Percentiles rank a stretch among this genome's conserved stretches.
Conservation (phyloP, 192 early-diverging fungal species). For the Lobosporangium transversale region DNA sequence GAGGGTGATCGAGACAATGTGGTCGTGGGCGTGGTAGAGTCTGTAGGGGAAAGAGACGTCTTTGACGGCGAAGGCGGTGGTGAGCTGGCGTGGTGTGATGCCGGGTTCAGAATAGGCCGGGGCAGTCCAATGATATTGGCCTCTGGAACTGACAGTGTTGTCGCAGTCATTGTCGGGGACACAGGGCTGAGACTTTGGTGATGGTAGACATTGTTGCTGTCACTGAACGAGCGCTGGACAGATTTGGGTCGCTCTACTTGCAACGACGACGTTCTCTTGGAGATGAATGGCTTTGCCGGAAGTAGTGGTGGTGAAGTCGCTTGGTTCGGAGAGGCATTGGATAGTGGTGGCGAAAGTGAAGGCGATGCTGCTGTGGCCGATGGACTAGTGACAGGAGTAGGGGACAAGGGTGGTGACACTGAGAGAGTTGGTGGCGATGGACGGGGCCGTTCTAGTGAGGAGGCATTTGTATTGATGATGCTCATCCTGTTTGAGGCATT, state of each 20-base stretch:
- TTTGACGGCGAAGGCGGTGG: too few relatives aligned
- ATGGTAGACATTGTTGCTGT: too few relatives aligned
- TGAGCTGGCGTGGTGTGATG: too few relatives aligned
- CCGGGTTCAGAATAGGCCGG: conserved; percentile 22
- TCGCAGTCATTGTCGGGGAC: background rate
- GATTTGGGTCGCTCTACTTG: background rate
- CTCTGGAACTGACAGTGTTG: conserved; percentile 15
- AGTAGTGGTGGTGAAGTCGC: too few relatives aligned
- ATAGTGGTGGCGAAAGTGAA: conserved; percentile 1
- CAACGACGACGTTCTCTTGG: background rate
- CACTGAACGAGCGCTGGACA: background rate
- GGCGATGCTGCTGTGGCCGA: conserved; percentile 1
- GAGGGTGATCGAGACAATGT: conserved; percentile 19
- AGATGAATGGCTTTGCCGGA: too few relatives aligned
- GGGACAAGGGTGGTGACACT: too few relatives aligned
- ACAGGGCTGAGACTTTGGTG: background rate
- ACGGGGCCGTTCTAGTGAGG: conserved; percentile 13
- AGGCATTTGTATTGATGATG: background rate
- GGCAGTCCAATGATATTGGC: conserved; percentile 6
- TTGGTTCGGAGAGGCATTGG: too few relatives aligned
- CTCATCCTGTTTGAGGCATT: background rate
- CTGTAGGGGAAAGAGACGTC: conserved; percentile 7
- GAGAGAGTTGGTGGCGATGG: conserved; percentile 1
- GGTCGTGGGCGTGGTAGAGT: conserved; percentile 35
- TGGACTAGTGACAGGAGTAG: background rate